These are phyloP conservation scores for Hyphopichia homilentoma DNA, from an alignment of 805 yeast species.

Conservation along the genomic window DNA sequence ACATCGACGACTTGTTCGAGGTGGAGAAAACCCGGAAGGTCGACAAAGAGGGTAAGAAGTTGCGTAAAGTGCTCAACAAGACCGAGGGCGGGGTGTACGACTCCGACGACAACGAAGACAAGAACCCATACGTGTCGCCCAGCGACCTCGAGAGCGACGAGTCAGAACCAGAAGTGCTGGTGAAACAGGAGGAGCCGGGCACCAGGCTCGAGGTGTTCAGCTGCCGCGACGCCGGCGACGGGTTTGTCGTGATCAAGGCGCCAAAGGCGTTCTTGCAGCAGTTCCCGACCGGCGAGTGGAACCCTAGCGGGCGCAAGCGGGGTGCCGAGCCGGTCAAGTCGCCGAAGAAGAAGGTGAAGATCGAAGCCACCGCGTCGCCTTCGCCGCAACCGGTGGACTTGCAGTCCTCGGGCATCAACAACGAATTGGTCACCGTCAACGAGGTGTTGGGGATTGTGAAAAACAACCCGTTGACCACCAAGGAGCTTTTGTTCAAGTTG, in stretches of 20 bases:
- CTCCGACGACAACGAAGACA: conserved; percentile 58
- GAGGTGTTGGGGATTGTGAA: conserved; percentile 67
- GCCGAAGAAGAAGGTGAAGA: conserved; percentile 29
- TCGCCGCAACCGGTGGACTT: conserved; percentile 22
- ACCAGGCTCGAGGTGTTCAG: conserved; percentile 13
- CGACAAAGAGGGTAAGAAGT: conserved; percentile 86
- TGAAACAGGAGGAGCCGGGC: conserved; percentile 24
- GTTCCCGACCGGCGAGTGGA: conserved; percentile 85
- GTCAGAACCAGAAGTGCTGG: conserved; percentile 37
- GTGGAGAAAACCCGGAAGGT: conserved; percentile 60
- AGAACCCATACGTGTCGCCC: conserved; percentile 68
- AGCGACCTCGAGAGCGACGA: conserved; percentile 59
- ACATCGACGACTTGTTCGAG: conserved; percentile 67
- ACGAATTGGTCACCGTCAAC: conserved; percentile 56
- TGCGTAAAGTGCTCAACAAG: conserved; percentile 77
- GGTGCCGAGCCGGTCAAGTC: conserved; percentile 19
- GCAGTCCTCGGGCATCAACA: conserved; percentile 34
- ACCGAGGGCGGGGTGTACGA: conserved; percentile 90
- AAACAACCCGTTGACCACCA: conserved; percentile 55
- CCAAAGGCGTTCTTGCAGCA: conserved; percentile 54
- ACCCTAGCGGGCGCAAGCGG: conserved; percentile 52
- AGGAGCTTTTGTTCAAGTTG: conserved; percentile 57
- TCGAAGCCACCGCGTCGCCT: conserved; percentile 12
- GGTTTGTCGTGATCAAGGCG: conserved; percentile 57
- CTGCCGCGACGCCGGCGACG: conserved; percentile 32